Base-by-base conservation (phyloP, 139 green algal genomes). In the Tetradesmus obliquus region DNA sequence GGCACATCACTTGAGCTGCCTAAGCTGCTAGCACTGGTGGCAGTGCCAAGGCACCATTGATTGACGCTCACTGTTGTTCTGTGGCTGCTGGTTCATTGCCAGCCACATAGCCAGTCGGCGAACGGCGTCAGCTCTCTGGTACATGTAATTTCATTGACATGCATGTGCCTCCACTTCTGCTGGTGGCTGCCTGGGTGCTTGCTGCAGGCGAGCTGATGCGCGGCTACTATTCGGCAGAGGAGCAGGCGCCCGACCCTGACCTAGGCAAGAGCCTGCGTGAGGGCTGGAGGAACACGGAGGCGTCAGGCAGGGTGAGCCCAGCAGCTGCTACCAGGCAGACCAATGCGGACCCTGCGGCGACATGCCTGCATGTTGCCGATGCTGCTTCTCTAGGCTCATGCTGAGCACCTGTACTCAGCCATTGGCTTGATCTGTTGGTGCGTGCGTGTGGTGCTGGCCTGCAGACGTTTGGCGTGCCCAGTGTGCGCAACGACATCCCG, bases 241-340 rank as follows among this genome's bases (percentile, higher is more conserved):
- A 97, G 94, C 95, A 96, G 93, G 57, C 89, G 60, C 93, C 95
- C n/a, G 96, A 97, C 79, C 93, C 95, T 55, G 94, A 96, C 88
- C 91, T 98, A 55, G 96, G 96, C 82, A 97, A 97, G 89, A 95
- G 88, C 45, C 79, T 97, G 82, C 90, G 95, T 5, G 92, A 96
- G 90, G 96, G 96, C 3, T 97, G 88, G 58, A 89, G 95, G 20
- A 97, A 96, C 88, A 92, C 22, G 9, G 32, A 88, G 0, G n/a
- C 5, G 8, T 22, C 32, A 79, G 57, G 19, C 2, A 79, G 88
- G 88, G 74, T 91, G 45, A 86, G 82, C 3, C 19, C 2, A 4
- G 20, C 55, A 74, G 82, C 20, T 8, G 20, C 54, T 72, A 1
- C 3, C n/a, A 53, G 20, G 54, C 82, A 54, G 55, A 7, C 7